A percentile compares a stretch with the other conserved stretches of the same genome.
Evolutionary conservation across 2,329 filamentous ascomycete species (phyloP).

Genomic region (Penicillium sp.): DNA sequence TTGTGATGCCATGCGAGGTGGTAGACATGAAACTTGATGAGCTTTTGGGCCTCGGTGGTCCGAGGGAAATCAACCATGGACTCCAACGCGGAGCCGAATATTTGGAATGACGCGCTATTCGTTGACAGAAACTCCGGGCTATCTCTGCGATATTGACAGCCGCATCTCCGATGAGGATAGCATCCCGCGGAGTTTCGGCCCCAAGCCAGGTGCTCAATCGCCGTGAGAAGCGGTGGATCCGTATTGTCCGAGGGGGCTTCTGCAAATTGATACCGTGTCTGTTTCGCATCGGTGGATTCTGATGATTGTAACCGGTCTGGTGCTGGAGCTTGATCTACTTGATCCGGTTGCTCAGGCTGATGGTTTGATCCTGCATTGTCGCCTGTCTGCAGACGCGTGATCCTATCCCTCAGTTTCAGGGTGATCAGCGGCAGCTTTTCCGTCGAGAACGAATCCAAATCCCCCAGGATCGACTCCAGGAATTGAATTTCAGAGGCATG

Average conservation of each 20-base stretch:
- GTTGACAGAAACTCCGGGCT: slow-evolving; percentile 16
- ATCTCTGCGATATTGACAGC: slow-evolving; percentile 30
- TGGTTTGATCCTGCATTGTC: slow-evolving; percentile 8
- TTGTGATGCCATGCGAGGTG: slow-evolving; percentile 33
- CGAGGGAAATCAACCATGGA: slow-evolving; percentile 14
- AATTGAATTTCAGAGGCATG: slow-evolving; percentile 33
- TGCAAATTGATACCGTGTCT: slow-evolving; percentile 3
- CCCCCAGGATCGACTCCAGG: slow-evolving; percentile 24
- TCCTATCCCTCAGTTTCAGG: slow-evolving; percentile 22
- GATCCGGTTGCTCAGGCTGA: background rate
- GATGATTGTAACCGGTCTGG: background rate
- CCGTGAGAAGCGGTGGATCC: slow-evolving; percentile 35
- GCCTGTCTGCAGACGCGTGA: slow-evolving; percentile 28
- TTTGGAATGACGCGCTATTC: slow-evolving; percentile 15
- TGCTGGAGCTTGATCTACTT: background rate
- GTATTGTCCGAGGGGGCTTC: slow-evolving; percentile 20
- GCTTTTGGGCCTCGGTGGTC: slow-evolving; percentile 20
- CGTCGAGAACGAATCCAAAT: slow-evolving; percentile 21
- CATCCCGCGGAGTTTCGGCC: slow-evolving; percentile 41
- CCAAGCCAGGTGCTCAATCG: slow-evolving; percentile 45
- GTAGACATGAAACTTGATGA: slow-evolving; percentile 28
- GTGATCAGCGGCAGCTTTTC: slow-evolving; percentile 11
- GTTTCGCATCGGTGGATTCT: slow-evolving; percentile 8
- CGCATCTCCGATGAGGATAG: slow-evolving; percentile 39
- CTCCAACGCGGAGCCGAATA: slow-evolving; percentile 14